Evolutionary conservation across 164 flowering plant genomes (phyloP).

Genomic region (Piper betle): DNA sequence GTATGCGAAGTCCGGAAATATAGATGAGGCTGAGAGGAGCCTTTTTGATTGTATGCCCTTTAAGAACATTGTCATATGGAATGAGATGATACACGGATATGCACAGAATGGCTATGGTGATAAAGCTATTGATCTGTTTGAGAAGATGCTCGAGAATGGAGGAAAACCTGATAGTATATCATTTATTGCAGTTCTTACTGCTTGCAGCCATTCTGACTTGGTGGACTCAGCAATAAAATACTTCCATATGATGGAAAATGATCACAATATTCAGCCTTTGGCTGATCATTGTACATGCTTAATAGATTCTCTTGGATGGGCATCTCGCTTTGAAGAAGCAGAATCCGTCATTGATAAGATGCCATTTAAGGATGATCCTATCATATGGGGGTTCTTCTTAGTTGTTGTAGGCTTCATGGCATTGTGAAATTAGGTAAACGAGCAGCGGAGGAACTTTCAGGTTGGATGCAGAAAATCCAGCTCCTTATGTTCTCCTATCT

Average conservation of each 20-base stretch:
- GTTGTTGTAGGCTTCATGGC: conserved; percentile 66
- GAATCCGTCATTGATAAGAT: conserved; percentile 43
- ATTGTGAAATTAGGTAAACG: conserved; percentile 51
- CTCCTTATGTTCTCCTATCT: conserved; percentile 60
- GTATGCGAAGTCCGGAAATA: conserved; percentile 71
- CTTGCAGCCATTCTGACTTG: conserved; percentile 80
- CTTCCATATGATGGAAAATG: conserved; percentile 48
- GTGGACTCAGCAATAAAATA: conserved; percentile 48
- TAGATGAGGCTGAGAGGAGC: conserved; percentile 28
- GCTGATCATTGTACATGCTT: conserved; percentile 64
- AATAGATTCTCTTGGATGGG: conserved; percentile 60
- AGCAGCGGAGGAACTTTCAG: conserved; percentile 59
- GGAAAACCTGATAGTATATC: conserved; percentile 57
- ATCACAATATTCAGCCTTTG: conserved; percentile 41
- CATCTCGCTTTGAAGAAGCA: conserved; percentile 56
- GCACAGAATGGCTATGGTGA: conserved; percentile 69
- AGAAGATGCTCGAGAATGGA: conserved; percentile 38
- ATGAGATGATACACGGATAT: conserved; percentile 85
- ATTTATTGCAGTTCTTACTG: conserved; percentile 58
- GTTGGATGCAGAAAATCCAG: conserved; percentile 47
- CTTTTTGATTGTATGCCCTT: conserved; percentile 44
- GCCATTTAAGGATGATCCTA: conserved; percentile 57
- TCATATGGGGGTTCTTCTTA: conserved; percentile 75
- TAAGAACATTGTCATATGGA: conserved; percentile 61
- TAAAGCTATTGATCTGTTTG: conserved; percentile 46